Evolutionary conservation across 2,329 filamentous ascomycete genomes (phyloP).

Genomic region (Aspergillus ochraceus): DNA sequence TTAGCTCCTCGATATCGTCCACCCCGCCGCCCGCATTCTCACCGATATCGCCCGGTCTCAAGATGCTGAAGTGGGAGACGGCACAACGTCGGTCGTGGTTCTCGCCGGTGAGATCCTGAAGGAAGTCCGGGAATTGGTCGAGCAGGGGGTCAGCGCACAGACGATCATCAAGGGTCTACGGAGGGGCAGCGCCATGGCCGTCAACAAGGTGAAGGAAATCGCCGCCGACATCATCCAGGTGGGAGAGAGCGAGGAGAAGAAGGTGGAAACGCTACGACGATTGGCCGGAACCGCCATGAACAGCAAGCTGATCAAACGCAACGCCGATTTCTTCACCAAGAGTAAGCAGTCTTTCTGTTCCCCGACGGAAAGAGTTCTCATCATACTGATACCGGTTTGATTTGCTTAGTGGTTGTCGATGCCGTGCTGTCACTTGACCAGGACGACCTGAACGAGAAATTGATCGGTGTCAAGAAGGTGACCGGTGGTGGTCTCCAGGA

Average conservation of each 20-base stretch:
- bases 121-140: slow-evolving; percentile 93
- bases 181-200: slow-evolving; percentile 82
- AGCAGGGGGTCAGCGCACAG: slow-evolving; percentile 95
- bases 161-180: slow-evolving; percentile 95
- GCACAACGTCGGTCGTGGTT: slow-evolving; percentile 95
- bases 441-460: slow-evolving; percentile 93
- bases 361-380: neutral
- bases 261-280: slow-evolving; percentile 83
- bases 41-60: slow-evolving; percentile 98
- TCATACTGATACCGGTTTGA: slow-evolving; percentile 16
- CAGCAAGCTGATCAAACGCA: slow-evolving; percentile 98
- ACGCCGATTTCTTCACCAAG: slow-evolving; percentile 96
- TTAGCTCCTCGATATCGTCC: slow-evolving; percentile 94
- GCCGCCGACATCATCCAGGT: slow-evolving; percentile 69
- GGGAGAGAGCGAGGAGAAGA: slow-evolving; percentile 77
- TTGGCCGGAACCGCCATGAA: slow-evolving; percentile 97
- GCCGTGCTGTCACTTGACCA: slow-evolving; percentile 94
- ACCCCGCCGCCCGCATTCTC: slow-evolving; percentile 94
- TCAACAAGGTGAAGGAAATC: slow-evolving; percentile 99
- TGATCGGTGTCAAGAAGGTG: slow-evolving; percentile 98
- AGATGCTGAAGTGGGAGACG: slow-evolving; percentile 98
- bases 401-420: slow-evolving; percentile 82
- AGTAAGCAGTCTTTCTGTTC: slow-evolving; percentile 53
- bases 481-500: slow-evolving; percentile 94
- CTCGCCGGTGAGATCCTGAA: slow-evolving; percentile 97